Conservation (phyloP, 768 basidiomycete species). For the Pluteus cervinus region DNA sequence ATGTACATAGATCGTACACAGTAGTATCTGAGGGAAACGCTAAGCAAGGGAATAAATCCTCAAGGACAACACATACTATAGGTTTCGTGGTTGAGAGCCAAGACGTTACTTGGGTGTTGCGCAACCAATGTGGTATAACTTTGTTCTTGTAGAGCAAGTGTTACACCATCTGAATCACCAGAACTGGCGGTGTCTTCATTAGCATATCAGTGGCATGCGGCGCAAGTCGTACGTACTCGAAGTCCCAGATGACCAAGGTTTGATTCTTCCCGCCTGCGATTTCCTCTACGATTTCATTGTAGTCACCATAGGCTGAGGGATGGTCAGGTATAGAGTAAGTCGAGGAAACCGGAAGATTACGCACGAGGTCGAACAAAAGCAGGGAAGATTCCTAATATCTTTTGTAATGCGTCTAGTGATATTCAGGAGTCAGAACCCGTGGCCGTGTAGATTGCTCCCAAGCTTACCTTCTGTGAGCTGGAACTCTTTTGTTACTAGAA, state of each 20-base stretch:
- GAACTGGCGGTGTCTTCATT: slow-evolving; percentile 17
- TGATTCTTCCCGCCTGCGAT: slow-evolving; percentile 9
- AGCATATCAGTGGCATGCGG: not conserved
- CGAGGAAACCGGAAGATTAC: not conserved
- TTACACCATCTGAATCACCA: slow-evolving; percentile 28
- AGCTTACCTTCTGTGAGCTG: not conserved
- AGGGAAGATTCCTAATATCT: slow-evolving; percentile 17
- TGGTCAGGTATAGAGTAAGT: not conserved
- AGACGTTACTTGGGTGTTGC: slow-evolving; percentile 26
- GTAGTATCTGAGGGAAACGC: too few species aligned
- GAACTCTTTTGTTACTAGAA: not conserved
- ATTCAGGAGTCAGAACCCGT: not conserved
- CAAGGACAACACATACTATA: slow-evolving; percentile 15
- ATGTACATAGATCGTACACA: too few species aligned
- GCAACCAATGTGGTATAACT: slow-evolving; percentile 20
- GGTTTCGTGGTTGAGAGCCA: slow-evolving; percentile 36
- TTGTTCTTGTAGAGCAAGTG: slow-evolving; percentile 20
- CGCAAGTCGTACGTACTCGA: slow-evolving; percentile 10
- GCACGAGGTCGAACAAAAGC: slow-evolving; percentile 21
- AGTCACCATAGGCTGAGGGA: slow-evolving; percentile 13
- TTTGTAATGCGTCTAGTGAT: slow-evolving; percentile 13
- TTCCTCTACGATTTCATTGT: slow-evolving; percentile 10
- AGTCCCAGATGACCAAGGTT: slow-evolving; percentile 15
- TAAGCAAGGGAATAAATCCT: too few species aligned
- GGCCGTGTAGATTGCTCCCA: not conserved